phyloP scores from a whole-genome alignment of 2,329 filamentous ascomycete species.

The Colletotrichum lini region DNA sequence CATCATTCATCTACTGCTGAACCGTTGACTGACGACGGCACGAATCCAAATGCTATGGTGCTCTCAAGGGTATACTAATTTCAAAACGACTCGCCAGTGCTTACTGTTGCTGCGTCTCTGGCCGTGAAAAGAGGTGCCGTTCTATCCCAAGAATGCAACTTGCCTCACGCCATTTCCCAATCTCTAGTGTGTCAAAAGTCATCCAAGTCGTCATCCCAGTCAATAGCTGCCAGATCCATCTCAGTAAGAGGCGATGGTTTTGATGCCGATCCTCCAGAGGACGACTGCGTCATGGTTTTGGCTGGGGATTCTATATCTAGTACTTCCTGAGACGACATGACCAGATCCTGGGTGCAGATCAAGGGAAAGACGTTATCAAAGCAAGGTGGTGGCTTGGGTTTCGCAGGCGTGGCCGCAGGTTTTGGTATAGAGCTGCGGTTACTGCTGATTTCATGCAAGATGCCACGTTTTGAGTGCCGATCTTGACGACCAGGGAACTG shows the following conservation, averaged over 20 bases:
- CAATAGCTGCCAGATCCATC: slow-evolving; percentile 34
- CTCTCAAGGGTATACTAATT: slow-evolving; percentile 26
- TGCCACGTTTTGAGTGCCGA: slow-evolving; percentile 2
- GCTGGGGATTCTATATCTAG: slow-evolving; percentile 55
- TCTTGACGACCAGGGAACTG: not conserved
- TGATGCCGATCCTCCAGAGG: slow-evolving; percentile 5
- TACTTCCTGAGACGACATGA: slow-evolving; percentile 64
- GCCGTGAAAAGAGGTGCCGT: not conserved
- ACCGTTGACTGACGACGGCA: not conserved
- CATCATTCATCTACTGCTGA: not conserved
- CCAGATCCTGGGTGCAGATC: slow-evolving; percentile 62
- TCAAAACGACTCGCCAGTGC: not conserved
- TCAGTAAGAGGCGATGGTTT: slow-evolving; percentile 18
- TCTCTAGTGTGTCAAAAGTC: slow-evolving; percentile 33
- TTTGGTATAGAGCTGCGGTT: slow-evolving; percentile 7
- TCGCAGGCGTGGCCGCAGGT: not conserved
- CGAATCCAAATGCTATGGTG: not conserved
- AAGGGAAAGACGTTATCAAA: slow-evolving; percentile 48
- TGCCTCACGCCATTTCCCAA: not conserved
- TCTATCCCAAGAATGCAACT: not conserved
- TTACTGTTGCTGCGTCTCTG: not conserved
- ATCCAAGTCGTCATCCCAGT: slow-evolving; percentile 41
- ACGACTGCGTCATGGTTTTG: slow-evolving; percentile 16
- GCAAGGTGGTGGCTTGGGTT: not conserved
- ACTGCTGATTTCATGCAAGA: slow-evolving; percentile 17